Percentiles rank a stretch among this genome's conserved stretches.
Evolutionary conservation across 495 filamentous ascomycete genomes (phyloP).

Genomic region (Hyaloscypha bicolor): DNA sequence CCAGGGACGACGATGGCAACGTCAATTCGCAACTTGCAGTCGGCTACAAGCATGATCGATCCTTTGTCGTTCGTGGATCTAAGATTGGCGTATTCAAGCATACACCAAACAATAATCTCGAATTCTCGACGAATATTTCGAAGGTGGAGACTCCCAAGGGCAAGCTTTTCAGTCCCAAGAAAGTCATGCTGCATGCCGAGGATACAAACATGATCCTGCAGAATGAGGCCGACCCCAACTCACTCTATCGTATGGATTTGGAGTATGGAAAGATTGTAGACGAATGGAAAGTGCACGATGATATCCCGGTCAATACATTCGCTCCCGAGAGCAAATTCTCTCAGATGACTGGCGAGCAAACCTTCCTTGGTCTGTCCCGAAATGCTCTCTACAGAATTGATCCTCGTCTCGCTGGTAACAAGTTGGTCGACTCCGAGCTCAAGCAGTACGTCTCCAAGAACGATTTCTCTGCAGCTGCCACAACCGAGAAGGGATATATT

Average conservation of each 20-base stretch:
- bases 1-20: conserved; percentile 73
- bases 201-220: conserved; percentile 94
- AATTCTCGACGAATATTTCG: conserved; percentile 97
- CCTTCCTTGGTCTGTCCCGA: conserved; percentile 87
- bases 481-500: conserved; percentile 93
- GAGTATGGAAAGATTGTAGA: conserved; percentile 99
- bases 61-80: conserved; percentile 93
- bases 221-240: conserved; percentile 81
- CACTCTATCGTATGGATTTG: conserved; percentile 95
- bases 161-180: conserved; percentile 88
- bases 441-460: conserved; percentile 98
- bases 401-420: conserved; percentile 85
- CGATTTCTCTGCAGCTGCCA: conserved; percentile 91
- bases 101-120: conserved; percentile 84
- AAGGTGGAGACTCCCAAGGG: conserved; percentile 91
- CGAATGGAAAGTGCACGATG: conserved; percentile 99
- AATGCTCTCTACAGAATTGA: conserved; percentile 95
- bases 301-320: conserved; percentile 89
- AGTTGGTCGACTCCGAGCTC: conserved; percentile 87
- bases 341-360: conserved; percentile 94
- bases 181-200: conserved; percentile 96
- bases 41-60: conserved; percentile 95
- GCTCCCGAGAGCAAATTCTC: conserved; percentile 97
- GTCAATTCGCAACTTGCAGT: conserved; percentile 97
- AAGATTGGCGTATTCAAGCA: conserved; percentile 99